Evolutionary conservation across 371 early-diverging fungal species (phyloP).

Genomic region (Cokeromyces recurvatus): DNA sequence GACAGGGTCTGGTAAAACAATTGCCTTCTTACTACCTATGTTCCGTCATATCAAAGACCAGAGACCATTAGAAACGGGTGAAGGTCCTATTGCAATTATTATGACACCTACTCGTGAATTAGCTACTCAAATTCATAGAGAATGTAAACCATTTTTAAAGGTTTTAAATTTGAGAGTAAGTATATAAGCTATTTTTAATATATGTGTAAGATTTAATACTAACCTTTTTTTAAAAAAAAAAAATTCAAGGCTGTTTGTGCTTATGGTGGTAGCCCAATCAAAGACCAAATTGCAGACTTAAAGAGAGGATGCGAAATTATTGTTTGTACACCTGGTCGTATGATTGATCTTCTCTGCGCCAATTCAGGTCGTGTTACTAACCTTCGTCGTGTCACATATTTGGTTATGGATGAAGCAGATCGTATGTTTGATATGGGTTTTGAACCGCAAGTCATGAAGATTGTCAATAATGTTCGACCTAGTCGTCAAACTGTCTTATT

Average conservation of each 20-base stretch:
- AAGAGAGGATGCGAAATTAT: constrained; percentile 98
- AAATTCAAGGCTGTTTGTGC: constrained; percentile 84
- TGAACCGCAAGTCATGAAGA: constrained; percentile 96
- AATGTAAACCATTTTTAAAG: constrained; percentile 86
- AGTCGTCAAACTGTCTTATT: constrained; percentile 90
- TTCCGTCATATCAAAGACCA: constrained; percentile 97
- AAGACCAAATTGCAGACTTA: constrained; percentile 97
- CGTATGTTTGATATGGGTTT: constrained; percentile 99
- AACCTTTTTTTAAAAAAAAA: too few relatives aligned
- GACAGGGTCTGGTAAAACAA: constrained; percentile 98
- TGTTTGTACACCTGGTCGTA: constrained; percentile 99
- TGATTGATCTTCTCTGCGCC: constrained; percentile 98
- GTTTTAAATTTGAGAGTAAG: constrained; percentile 62
- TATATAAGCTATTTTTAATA: neutral
- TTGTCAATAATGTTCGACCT: constrained; percentile 95
- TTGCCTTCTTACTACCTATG: constrained; percentile 96
- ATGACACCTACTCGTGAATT: constrained; percentile 99
- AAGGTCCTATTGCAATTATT: constrained; percentile 94
- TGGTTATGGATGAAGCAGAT: constrained; percentile 99
- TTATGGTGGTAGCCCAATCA: constrained; percentile 98
- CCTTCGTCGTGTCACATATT: constrained; percentile 87
- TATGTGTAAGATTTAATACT: neutral
- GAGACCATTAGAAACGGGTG: constrained; percentile 73
- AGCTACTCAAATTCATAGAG: constrained; percentile 96
- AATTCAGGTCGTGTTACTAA: constrained; percentile 96